These are phyloP conservation scores for Acidomyces sp. DNA, from an alignment of 495 filamentous ascomycete genomes.

Conservation along the genomic window DNA sequence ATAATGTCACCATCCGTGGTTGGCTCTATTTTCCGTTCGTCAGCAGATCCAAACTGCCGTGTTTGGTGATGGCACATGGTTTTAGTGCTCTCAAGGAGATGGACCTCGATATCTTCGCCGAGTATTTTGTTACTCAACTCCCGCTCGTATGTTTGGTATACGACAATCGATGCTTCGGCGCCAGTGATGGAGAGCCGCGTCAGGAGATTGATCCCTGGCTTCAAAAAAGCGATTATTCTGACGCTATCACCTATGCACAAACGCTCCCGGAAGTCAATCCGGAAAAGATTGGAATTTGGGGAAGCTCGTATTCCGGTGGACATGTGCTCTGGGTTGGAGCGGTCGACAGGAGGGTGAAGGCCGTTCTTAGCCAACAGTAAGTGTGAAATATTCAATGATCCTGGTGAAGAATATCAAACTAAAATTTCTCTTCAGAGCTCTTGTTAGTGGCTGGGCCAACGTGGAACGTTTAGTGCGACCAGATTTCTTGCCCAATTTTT, in stretches of 20 bases:
- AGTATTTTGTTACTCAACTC: slow-evolving; percentile 22
- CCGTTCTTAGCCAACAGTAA: slow-evolving; percentile 23
- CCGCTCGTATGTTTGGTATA: slow-evolving; percentile 25
- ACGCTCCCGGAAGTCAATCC: slow-evolving; percentile 21
- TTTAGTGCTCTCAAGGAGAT: slow-evolving; percentile 25
- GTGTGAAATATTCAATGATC: not conserved
- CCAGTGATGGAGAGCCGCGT: slow-evolving; percentile 26
- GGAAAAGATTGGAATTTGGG: slow-evolving; percentile 28
- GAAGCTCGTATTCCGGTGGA: slow-evolving; percentile 25
- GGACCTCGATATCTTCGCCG: slow-evolving; percentile 22
- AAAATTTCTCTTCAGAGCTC: slow-evolving; percentile 6
- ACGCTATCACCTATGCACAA: slow-evolving; percentile 27
- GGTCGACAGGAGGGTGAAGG: slow-evolving; percentile 29
- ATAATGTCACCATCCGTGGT: slow-evolving; percentile 17
- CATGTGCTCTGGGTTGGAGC: slow-evolving; percentile 26
- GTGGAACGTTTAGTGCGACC: slow-evolving; percentile 16
- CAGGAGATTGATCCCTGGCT: slow-evolving; percentile 25
- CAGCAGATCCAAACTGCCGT: slow-evolving; percentile 16
- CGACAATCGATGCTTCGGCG: slow-evolving; percentile 30
- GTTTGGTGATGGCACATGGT: slow-evolving; percentile 26
- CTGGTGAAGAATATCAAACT: not conserved
- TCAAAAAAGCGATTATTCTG: slow-evolving; percentile 25
- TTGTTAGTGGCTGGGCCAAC: slow-evolving; percentile 14
- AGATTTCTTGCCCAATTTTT: slow-evolving; percentile 10
- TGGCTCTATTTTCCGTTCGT: slow-evolving; percentile 17